Evolutionary conservation across 208 protist species (phyloP), one percentile per base, ranked within the genome.

Genomic region (Leishmania guyanensis): DNA sequence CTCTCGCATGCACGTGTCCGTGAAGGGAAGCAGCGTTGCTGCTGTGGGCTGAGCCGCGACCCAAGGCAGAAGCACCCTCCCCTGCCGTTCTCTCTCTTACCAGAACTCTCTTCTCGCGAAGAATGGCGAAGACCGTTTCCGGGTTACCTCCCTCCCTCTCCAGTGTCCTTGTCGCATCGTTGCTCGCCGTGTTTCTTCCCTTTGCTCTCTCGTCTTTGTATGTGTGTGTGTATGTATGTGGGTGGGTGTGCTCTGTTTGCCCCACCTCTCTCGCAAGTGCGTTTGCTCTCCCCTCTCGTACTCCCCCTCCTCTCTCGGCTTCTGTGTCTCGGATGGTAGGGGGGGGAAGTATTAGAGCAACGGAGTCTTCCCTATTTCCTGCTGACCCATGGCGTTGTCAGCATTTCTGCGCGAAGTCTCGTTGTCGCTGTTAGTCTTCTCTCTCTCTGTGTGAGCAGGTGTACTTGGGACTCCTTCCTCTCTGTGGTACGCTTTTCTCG

Each of bases 161-260:
- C n/a, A 60, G 12, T 60, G n/a, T n/a, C 22, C 72, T 50, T 29
- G 9, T 43, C 46, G 51, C 72, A 10, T 58, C n/a, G 46, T 62
- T 3, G 10, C 53, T 62, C 33, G 26, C 50, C 51, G 3, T 29
- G 64, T 60, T 76, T 60, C 26, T 36, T 17, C 43, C n/a, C 9
- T 12, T 75, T n/a, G 69, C 17, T 9, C n/a, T 54, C 5, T 3
- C 14, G 12, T 64, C 5, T 76, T n/a, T 76, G 53, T 53, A 43
- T 56, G 46, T 74, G 46, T 56, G 46, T 74, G 69, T 74, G 69
- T 74, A 14, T 74, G 69, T 39, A 14, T 53, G 69, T n/a, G 43
- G 43, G 43, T 46, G 43, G 43, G 43, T 39, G 68, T 6, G 10
- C 20, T 39, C 20, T 29, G 17, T 29, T 33, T 29, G 36, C 16